Percentiles rank a stretch among this genome's conserved stretches.
Evolutionary conservation across 352 stramenopile genomes (phyloP).

Genomic region (Globisporangium spinosum): DNA sequence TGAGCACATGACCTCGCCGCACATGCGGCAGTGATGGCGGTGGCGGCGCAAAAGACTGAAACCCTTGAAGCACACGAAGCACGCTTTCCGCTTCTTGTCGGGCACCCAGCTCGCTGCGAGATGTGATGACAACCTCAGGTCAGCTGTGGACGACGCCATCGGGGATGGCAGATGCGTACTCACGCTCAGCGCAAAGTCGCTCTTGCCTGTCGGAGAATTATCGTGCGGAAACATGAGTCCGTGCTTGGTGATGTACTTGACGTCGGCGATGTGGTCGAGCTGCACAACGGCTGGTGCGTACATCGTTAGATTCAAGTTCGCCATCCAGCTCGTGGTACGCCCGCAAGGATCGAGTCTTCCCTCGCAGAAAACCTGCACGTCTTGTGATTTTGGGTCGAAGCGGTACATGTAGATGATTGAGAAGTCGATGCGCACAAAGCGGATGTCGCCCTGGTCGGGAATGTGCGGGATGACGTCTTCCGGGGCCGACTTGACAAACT

Average conservation of each 20-base stretch:
- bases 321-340: slow-evolving; percentile 40
- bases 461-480: slow-evolving; percentile 38
- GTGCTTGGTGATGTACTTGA: slow-evolving; percentile 82
- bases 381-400: slow-evolving; percentile 45
- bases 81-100: slow-evolving; percentile 54
- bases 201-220: slow-evolving; percentile 6
- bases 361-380: slow-evolving; percentile 69
- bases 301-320: slow-evolving; percentile 55
- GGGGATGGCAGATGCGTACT: slow-evolving; percentile 29
- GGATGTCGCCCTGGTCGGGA: slow-evolving; percentile 26
- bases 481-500: slow-evolving; percentile 52
- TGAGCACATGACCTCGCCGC: slow-evolving; percentile 74
- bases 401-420: slow-evolving; percentile 66
- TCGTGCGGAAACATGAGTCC: slow-evolving; percentile 59
- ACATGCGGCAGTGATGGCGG: slow-evolving; percentile 79
- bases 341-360: slow-evolving; percentile 49
- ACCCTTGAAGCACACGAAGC: slow-evolving; percentile 67
- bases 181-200: slow-evolving; percentile 24
- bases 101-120: slow-evolving; percentile 54
- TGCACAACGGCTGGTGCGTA: slow-evolving; percentile 57
- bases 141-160: slow-evolving; percentile 22
- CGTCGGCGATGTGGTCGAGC: slow-evolving; percentile 66
- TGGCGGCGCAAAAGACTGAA: slow-evolving; percentile 58
- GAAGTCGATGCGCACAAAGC: slow-evolving; percentile 53
- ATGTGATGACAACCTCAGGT: neutral